Base-by-base conservation (phyloP, 2,329 filamentous ascomycete genomes). In the Diplodia sapinea region DNA sequence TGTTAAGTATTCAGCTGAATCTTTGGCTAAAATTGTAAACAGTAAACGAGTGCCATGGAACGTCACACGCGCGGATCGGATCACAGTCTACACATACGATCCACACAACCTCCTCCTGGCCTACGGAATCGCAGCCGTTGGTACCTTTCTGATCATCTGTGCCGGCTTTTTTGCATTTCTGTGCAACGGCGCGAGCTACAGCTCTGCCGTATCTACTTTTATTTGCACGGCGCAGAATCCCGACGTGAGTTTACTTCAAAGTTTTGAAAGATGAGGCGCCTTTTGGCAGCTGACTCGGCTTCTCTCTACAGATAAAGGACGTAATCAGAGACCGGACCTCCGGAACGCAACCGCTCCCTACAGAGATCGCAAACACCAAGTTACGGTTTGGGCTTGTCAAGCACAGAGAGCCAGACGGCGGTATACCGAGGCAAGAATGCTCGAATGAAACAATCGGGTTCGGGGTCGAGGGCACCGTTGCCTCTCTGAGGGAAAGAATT, bases 211-310 rank as follows among this genome's bases (percentile, higher is more conserved):
- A 7, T 56, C 54, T 20, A 56, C 54, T 12, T 20, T 56, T 17
- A 56, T 56, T 13, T 56, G 54, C 29, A 38, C 54, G 3, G 38
- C 54, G 29, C 54, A 56, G 29, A 56, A 56, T 20, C 54, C 54
- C 2, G 54, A 56, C 12, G 54, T 56, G 38, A 56, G 54, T 54
- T 2, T 11, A 26, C 7, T 6, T 36, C 5, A 9, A n/a, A 12
- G 11, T 4, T 38, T 33, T 2, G 0, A n/a, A 4, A 33, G 17
- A 26, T 26, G 23, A 31, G 9, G 54, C 4, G 6, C 15, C 23
- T 7, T 38, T 3, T 52, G 50, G n/a, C 4, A 5, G 8, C 11
- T 52, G 50, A 52, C 26, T 51, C n/a, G 49, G 3, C 2, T 56
- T 4, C 13, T 12, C 7, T 20, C 0, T 4, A 6, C 15, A 56